Percentiles rank a stretch among this genome's conserved stretches.
These are phyloP conservation scores for Syncephalastrum sp. DNA, from an alignment of 371 early-diverging fungal genomes.

Conservation along the genomic window DNA sequence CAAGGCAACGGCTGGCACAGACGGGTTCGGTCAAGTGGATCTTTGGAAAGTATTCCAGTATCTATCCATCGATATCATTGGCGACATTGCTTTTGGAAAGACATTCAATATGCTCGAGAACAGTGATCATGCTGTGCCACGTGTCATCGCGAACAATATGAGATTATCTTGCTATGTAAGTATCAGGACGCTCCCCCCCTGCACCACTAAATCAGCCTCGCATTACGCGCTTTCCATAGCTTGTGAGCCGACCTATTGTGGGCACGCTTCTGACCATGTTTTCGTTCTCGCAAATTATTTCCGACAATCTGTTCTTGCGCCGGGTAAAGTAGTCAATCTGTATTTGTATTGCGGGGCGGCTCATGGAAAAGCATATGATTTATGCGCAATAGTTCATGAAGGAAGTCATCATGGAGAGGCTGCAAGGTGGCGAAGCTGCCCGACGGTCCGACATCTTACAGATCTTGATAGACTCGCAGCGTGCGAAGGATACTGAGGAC, in stretches of 20 bases:
- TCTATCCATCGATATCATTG: slow-evolving; percentile 44
- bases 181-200: too few species aligned
- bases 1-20: slow-evolving; percentile 1
- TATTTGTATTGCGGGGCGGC: too few species aligned
- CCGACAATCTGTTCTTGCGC: too few species aligned
- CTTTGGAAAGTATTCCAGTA: slow-evolving; percentile 30
- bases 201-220: too few species aligned
- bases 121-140: slow-evolving; percentile 31
- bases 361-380: background rate
- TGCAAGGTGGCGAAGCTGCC: slow-evolving; percentile 6
- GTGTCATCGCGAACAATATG: slow-evolving; percentile 3
- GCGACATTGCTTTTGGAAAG: slow-evolving; percentile 46
- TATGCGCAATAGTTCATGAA: slow-evolving; percentile 19
- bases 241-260: slow-evolving; percentile 2
- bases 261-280: slow-evolving; percentile 1
- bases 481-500: slow-evolving; percentile 18
- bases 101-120: slow-evolving; percentile 45
- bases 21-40: slow-evolving; percentile 17
- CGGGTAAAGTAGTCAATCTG: too few species aligned
- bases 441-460: slow-evolving; percentile 33
- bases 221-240: background rate
- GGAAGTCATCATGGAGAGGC: slow-evolving; percentile 20
- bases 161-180: slow-evolving; percentile 4
- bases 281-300: too few species aligned
- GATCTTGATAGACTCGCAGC: slow-evolving; percentile 21